Evolutionary conservation across 176 grass and related monocot genomes (phyloP), one percentile per base, ranked within the genome.

Genomic region (Thalia dealbata): DNA sequence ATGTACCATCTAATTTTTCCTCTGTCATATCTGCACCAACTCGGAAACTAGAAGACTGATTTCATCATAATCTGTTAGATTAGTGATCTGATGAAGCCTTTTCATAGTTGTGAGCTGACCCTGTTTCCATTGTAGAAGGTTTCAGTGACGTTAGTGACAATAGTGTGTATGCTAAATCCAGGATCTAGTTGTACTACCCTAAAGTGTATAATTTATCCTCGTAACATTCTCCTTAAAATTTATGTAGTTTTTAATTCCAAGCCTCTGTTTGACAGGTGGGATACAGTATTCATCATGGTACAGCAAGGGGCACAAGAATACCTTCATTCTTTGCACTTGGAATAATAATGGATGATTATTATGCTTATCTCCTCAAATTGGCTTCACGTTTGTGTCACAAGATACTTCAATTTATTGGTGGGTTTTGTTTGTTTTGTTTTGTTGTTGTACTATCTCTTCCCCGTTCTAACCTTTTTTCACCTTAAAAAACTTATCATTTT

Each of bases 381-480:
- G 71, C 86, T 72, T 91, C 86, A 76, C 78, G 81, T 78, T 51
- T 96, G 64, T 67, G 84, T 61, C 75, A 81, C 38, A 82, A 58
- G 74, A 75, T 96, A 69, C 61, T 85, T 67, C 79, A 75, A 66
- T 76, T 96, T 19, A 56, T 96, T 80, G 88, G 92, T 96, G 86
- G 76, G 22, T 52, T 77, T 69, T 64, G 21, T 72, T 27, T 21
- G 50, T 38, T 16, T 38, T 38, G 32, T 38, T 38, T 38, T 38
- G 32, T 2, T 38, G 1, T 38, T 38, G 32, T 38, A 38, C 32
- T 38, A 38, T 38, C 1, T 38, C 32, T 38, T 38, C 3, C 32
- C 32, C 32, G 1, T 38, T 38, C 32, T 38, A 2, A 1, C 32
- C 1, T 38, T 38, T 38, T 38, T 38, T 38, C 32, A 1, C 32